Evolutionary conservation across 257 asterid genomes (phyloP), one percentile per base, ranked within the genome.

Genomic region (Przewalskia tangutica): DNA sequence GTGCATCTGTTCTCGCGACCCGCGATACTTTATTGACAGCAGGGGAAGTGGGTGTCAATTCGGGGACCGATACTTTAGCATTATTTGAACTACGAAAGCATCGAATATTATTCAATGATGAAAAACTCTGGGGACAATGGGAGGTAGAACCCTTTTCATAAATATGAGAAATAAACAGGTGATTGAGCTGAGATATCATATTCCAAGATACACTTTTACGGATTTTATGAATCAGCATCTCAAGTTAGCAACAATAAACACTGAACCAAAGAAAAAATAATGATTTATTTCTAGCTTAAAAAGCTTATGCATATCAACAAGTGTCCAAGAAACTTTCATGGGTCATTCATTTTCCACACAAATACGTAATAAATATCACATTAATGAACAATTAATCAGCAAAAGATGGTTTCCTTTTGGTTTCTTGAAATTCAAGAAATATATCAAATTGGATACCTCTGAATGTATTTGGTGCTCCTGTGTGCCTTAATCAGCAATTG

Each of bases 1-100:
- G 94, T 0, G 95, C 99, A 84, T 95, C 93, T 32, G 85, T 83
- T 81, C 91, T 90, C 9, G 83, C 88, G 9, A 82, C 32, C 32
- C 93, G 89, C 2, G 89, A 77, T 75, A 62, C 67, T 18, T 73
- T 84, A 51, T 16, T 79, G 0, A 80, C 7, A 50, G 82, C 62
- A 58, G 82, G 27, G 44, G 82, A 7, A 60, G 66, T 42, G 50
- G 77, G 78, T 71, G 58, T 76, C 13, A 88, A 86, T 85, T 91
- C 81, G 23, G 81, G 16, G n/a, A 82, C 68, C 18, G 79, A 71
- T 60, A 81, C 63, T 79, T 83, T 85, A 34, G 48, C 42, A 79
- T 58, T 78, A 13, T 60, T 54, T 50, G 85, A 67, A 71, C 71
- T 48, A 80, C 73, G 83, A 18, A 85, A 84, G 34, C 86, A 81